These are phyloP conservation scores for Ormosia semicastrata DNA, from an alignment of 306 rosid species.

Conservation along the genomic window DNA sequence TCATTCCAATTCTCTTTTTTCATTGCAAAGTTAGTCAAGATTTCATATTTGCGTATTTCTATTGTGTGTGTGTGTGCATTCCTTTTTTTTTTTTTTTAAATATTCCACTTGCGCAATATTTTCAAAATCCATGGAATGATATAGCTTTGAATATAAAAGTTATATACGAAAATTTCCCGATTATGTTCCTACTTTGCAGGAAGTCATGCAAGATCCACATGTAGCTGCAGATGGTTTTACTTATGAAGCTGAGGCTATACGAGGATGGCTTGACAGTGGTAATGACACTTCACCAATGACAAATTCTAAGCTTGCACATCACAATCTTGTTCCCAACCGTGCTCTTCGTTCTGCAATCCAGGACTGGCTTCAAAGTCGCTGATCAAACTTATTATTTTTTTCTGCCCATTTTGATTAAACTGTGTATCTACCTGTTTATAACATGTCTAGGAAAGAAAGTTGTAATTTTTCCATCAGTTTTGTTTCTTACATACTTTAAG, in stretches of 20 bases:
- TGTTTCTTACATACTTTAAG: conserved; percentile 5
- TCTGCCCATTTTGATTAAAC: background rate
- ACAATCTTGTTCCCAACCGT: conserved; percentile 72
- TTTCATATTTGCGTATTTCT: background rate
- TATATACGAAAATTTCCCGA: background rate
- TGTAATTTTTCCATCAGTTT: conserved; percentile 8
- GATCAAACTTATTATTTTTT: conserved; percentile 24
- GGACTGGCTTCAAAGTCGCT: conserved; percentile 78
- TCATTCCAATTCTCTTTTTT: background rate
- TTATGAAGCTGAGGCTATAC: conserved; percentile 83
- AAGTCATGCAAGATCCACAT: conserved; percentile 92
- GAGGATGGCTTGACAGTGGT: conserved; percentile 92
- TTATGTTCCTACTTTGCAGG: conserved; percentile 51
- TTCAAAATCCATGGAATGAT: background rate
- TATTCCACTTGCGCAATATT: background rate
- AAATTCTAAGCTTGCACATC: conserved; percentile 61
- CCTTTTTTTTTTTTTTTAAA: no score
- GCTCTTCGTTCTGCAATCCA: conserved; percentile 82
- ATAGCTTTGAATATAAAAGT: background rate
- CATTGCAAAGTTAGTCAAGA: background rate
- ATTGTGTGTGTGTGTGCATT: background rate
- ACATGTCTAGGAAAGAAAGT: conserved; percentile 18
- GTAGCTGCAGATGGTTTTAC: conserved; percentile 96
- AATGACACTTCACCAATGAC: conserved; percentile 87
- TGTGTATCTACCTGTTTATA: conserved; percentile 26